These are phyloP conservation scores for Cyberlindnera euphorbiiphila DNA, from an alignment of 805 yeast species.

Conservation along the genomic window DNA sequence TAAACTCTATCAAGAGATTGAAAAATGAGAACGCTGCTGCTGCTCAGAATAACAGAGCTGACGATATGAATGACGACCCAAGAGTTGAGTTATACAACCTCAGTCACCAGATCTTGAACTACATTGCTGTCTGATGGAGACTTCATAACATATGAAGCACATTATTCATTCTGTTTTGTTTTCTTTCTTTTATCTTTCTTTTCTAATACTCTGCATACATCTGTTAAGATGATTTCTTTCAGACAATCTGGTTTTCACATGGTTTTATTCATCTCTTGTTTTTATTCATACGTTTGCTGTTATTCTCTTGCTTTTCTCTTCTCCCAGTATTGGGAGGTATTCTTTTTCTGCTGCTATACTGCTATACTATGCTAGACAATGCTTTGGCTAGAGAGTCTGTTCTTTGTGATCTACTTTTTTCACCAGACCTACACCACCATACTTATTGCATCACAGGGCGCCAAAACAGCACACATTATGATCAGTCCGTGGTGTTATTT, in stretches of 20 bases:
- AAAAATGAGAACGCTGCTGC: constrained; percentile 34
- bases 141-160: too few relatives aligned
- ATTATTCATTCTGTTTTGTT: background rate
- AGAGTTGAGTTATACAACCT: constrained; percentile 60
- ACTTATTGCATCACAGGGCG: too few relatives aligned
- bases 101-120: constrained; percentile 63
- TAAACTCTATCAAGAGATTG: constrained; percentile 49
- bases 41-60: constrained; percentile 28
- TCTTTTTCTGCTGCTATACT: background rate
- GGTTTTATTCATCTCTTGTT: background rate
- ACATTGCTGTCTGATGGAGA: constrained; percentile 16
- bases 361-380: too few relatives aligned
- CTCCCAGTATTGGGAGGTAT: background rate
- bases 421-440: too few relatives aligned
- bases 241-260: background rate
- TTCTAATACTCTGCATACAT: background rate
- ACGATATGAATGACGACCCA: constrained; percentile 54
- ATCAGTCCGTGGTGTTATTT: too few relatives aligned
- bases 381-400: too few relatives aligned
- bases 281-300: background rate
- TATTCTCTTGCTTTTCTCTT: background rate
- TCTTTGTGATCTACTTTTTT: too few relatives aligned
- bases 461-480: too few relatives aligned
- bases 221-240: background rate
- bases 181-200: background rate